Evolutionary conservation across 1,284 basidiomycete genomes (phyloP), one percentile per base, ranked within the genome.

Genomic region (Ganoderma lucidum): DNA sequence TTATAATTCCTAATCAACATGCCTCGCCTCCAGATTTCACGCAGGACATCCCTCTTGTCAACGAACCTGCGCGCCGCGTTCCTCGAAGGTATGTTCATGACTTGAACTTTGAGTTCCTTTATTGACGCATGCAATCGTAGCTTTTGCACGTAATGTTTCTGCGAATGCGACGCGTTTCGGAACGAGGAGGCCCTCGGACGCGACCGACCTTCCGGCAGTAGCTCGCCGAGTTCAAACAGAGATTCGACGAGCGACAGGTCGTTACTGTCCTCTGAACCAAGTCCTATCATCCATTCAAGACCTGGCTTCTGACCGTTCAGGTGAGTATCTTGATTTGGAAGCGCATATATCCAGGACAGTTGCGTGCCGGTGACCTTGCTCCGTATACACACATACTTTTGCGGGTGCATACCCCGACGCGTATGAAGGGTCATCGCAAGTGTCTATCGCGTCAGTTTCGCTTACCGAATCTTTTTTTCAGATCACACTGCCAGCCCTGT

Each of bases 201-300:
- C 66, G 14, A 23, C 53, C 8, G 65, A 51, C 32, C 37, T 73
- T 10, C 32, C 32, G 10, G 39, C 62, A 2, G 61, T 73, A 35
- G 72, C 72, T 15, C 68, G 72, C 48, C 70, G 70, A 42, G 72
- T 73, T n/a, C 72, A 73, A 44, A 19, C 35, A 19, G 68, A 73
- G 14, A 53, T 73, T 37, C 67, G 59, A 15, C 65, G 63, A n/a
- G 41, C 30, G 19, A 71, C 70, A 15, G 70, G 72, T 6, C 72
- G 65, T 6, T 71, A 68, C 55, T 67, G 62, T n/a, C 70, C 72
- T 1, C 41, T 73, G 6, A n/a, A 42, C 44, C 72, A 73, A 61
- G 64, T 73, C 0, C n/a, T 71, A 10, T 60, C 55, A 3, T 69
- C 70, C 5, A 71, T 73, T 1, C 68, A 70, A 28, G 68, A 65